Evolutionary conservation across 1,139 yeast genomes (phyloP).

Genomic region (Yamadazyma dushanensis): DNA sequence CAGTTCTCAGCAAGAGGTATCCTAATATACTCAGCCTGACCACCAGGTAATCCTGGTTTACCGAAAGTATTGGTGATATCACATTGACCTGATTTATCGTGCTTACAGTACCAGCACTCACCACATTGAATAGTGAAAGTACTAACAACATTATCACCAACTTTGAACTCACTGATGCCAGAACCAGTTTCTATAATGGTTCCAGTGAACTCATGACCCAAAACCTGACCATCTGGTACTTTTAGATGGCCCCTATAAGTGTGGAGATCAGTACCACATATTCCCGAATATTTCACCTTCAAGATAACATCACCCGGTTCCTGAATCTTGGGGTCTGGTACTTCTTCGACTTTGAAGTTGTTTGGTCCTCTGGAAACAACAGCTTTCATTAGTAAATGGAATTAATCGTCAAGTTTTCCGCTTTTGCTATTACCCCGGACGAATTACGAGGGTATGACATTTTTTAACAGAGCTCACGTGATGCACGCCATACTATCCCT

Average conservation of each 20-base stretch:
- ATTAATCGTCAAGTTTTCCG: not conserved
- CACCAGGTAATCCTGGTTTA: constrained; percentile 54
- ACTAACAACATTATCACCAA: constrained; percentile 49
- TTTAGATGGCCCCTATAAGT: constrained; percentile 57
- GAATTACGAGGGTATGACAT: too few species aligned
- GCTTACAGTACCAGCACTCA: constrained; percentile 52
- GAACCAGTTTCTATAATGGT: constrained; percentile 39
- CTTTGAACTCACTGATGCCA: constrained; percentile 30
- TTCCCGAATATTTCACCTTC: constrained; percentile 53
- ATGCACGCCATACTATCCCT: constrained; percentile 8
- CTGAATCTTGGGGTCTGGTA: constrained; percentile 44
- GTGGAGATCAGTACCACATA: constrained; percentile 66
- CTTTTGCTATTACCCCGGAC: constrained; percentile 3
- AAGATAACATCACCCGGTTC: constrained; percentile 49
- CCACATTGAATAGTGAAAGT: constrained; percentile 60
- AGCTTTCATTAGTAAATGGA: constrained; percentile 59
- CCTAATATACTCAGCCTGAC: constrained; percentile 60
- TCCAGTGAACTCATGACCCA: constrained; percentile 56
- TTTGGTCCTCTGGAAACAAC: constrained; percentile 55
- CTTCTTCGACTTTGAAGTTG: constrained; percentile 41
- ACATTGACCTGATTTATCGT: constrained; percentile 56
- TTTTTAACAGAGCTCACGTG: constrained; percentile 1
- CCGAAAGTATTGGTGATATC: constrained; percentile 55
- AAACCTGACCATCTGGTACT: constrained; percentile 37
- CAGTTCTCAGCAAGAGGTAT: constrained; percentile 59